Percentiles rank a stretch among this genome's conserved stretches.
These are phyloP conservation scores for Aspergillus chevalieri DNA, from an alignment of 2,329 filamentous ascomycete genomes.

Conservation along the genomic window DNA sequence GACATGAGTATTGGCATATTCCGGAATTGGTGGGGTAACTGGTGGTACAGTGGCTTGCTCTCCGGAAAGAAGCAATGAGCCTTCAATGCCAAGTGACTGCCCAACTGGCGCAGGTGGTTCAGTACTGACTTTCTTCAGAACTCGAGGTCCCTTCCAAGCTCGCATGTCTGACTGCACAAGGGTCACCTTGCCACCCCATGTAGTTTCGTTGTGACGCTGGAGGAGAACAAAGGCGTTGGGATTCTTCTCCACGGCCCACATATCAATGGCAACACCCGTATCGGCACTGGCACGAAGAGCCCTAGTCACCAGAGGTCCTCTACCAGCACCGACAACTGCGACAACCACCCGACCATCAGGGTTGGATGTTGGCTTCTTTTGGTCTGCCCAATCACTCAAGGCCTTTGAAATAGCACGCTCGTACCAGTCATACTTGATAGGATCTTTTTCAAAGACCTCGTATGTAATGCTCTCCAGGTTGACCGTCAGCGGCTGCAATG, in stretches of 20 bases:
- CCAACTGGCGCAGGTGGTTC: conserved; percentile 21
- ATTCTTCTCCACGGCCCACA: conserved; percentile 97
- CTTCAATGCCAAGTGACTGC: conserved; percentile 28
- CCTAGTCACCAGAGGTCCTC: conserved; percentile 84
- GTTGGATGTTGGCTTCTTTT: conserved; percentile 68
- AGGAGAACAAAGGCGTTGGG: conserved; percentile 94
- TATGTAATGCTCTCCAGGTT: conserved; percentile 97
- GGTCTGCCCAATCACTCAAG: conserved; percentile 67
- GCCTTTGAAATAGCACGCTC: conserved; percentile 77
- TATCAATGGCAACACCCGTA: conserved; percentile 70
- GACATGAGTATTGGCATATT: conserved; percentile 44
- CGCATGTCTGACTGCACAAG: conserved; percentile 97
- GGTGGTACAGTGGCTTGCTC: conserved; percentile 35
- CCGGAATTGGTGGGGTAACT: conserved; percentile 37
- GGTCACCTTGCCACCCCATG: conserved; percentile 76
- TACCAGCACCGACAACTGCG: conserved; percentile 86
- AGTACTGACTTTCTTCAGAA: conserved; percentile 17
- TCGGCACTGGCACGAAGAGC: conserved; percentile 72
- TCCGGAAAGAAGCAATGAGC: conserved; percentile 15
- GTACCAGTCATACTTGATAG: conserved; percentile 96
- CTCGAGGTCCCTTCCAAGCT: conserved; percentile 75
- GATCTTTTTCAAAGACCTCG: conserved; percentile 97
- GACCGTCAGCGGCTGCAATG: conserved; percentile 87
- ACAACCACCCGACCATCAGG: conserved; percentile 68
- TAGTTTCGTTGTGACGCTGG: conserved; percentile 71